These are phyloP conservation scores for Teunomyces kruisii DNA, from an alignment of 805 yeast species.

Conservation along the genomic window DNA sequence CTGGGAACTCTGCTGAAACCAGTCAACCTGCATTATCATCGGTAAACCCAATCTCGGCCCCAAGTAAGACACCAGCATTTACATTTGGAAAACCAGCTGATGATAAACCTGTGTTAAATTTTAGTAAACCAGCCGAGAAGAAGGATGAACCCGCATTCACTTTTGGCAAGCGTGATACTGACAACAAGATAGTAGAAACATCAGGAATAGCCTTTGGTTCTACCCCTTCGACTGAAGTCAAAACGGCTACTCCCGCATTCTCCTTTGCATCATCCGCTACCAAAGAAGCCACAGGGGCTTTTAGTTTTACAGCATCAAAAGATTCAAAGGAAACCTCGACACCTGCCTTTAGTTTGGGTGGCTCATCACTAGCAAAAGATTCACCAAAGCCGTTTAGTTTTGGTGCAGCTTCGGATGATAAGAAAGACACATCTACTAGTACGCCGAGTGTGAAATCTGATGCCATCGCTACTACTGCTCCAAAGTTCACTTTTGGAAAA, in stretches of 20 bases:
- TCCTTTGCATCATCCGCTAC: neutral
- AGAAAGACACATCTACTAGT: neutral
- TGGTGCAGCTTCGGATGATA: neutral
- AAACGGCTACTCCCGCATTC: neutral
- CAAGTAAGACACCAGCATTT: conserved; percentile 9
- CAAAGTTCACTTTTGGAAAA: conserved; percentile 11
- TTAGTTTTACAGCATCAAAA: neutral
- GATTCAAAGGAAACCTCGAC: neutral
- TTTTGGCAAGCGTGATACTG: neutral
- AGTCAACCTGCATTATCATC: conserved; percentile 17
- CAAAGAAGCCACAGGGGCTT: neutral
- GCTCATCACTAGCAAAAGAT: neutral
- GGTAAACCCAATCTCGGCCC: conserved; percentile 7
- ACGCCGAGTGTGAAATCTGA: neutral
- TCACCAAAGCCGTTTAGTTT: neutral
- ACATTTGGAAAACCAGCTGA: conserved; percentile 14
- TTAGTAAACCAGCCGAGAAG: neutral
- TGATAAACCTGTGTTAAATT: neutral
- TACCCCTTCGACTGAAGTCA: conserved; percentile 6
- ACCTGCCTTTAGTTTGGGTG: neutral
- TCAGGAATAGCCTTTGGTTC: conserved; percentile 9
- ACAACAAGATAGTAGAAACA: neutral
- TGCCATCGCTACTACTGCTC: conserved; percentile 1
- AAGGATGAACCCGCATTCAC: conserved; percentile 3
- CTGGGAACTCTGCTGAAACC: conserved; percentile 1